These are phyloP conservation scores for Macrocystidia cucumis DNA, from an alignment of 1,284 basidiomycete species.

Conservation along the genomic window DNA sequence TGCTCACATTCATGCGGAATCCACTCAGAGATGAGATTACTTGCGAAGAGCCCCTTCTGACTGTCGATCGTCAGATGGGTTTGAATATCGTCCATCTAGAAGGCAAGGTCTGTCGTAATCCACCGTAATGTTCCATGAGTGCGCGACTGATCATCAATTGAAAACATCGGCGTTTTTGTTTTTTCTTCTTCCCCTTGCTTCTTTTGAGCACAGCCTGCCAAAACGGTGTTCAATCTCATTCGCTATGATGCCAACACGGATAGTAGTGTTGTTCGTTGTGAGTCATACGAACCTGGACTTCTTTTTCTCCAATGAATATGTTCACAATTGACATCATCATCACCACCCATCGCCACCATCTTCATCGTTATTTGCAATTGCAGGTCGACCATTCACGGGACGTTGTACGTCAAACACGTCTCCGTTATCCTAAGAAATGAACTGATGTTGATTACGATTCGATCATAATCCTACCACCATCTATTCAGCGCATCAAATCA, in stretches of 20 bases:
- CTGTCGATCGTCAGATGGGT: slow-evolving; percentile 94
- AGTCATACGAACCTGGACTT: too few relatives aligned
- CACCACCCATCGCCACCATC: slow-evolving; percentile 2
- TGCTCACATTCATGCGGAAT: slow-evolving; percentile 4
- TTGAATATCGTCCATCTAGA: slow-evolving; percentile 92
- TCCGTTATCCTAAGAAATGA: too few relatives aligned
- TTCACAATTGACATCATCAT: too few relatives aligned
- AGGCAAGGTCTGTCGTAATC: slow-evolving; percentile 61
- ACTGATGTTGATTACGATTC: slow-evolving; percentile 7
- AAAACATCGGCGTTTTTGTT: background rate
- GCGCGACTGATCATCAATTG: background rate
- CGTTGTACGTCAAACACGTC: slow-evolving; percentile 72
- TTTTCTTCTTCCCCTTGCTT: slow-evolving; percentile 4
- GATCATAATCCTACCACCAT: slow-evolving; percentile 6
- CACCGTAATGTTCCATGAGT: slow-evolving; percentile 1
- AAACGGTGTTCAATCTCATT: slow-evolving; percentile 85
- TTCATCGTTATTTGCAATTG: slow-evolving; percentile 9
- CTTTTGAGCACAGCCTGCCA: slow-evolving; percentile 83
- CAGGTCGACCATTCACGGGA: slow-evolving; percentile 81
- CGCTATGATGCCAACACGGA: slow-evolving; percentile 80
- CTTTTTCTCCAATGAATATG: too few relatives aligned
- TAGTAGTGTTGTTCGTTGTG: slow-evolving; percentile 87
- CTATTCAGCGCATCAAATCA: slow-evolving; percentile 80
- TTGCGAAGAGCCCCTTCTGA: slow-evolving; percentile 86
- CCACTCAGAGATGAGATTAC: slow-evolving; percentile 60